These are phyloP conservation scores for Fraxinus xanthoxyloides DNA, from an alignment of 305 asterid genomes.

Conservation along the genomic window DNA sequence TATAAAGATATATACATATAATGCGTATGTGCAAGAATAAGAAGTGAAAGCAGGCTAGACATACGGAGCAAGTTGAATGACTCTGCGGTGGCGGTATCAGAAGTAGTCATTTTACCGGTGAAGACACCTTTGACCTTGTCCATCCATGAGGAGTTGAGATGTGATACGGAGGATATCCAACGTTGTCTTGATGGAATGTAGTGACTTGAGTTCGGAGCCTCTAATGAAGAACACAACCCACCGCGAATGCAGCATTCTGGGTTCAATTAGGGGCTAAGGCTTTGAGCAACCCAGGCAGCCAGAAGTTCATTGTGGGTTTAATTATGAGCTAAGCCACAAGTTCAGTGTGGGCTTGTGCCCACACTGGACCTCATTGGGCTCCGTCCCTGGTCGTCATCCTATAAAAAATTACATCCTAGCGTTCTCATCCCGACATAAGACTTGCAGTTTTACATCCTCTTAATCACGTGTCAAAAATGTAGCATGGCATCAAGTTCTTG, in stretches of 20 bases:
- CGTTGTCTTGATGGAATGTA: conserved; percentile 36
- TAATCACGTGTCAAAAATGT: not conserved
- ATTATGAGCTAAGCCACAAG: too few relatives aligned
- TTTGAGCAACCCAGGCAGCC: not conserved
- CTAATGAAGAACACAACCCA: not conserved
- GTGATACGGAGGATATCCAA: conserved; percentile 54
- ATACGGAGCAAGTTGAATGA: conserved; percentile 76
- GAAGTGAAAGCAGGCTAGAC: not conserved
- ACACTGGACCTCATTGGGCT: too few relatives aligned
- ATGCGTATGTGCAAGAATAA: not conserved
- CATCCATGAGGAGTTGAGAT: conserved; percentile 68
- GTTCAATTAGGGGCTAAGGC: not conserved
- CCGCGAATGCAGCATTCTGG: not conserved
- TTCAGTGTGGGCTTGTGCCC: too few relatives aligned
- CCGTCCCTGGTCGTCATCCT: not conserved
- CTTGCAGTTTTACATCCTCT: not conserved
- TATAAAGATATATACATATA: too few relatives aligned
- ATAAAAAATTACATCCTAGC: not conserved
- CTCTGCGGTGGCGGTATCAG: conserved; percentile 20
- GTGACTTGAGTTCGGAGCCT: conserved; percentile 17
- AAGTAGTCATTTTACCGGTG: conserved; percentile 34
- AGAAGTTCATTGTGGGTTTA: too few relatives aligned
- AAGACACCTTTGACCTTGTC: conserved; percentile 71
- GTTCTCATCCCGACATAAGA: not conserved
- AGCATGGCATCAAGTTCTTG: not conserved